phyloP scores from a whole-genome alignment of 352 stramenopile species.

The Pythium apleroticum region DNA sequence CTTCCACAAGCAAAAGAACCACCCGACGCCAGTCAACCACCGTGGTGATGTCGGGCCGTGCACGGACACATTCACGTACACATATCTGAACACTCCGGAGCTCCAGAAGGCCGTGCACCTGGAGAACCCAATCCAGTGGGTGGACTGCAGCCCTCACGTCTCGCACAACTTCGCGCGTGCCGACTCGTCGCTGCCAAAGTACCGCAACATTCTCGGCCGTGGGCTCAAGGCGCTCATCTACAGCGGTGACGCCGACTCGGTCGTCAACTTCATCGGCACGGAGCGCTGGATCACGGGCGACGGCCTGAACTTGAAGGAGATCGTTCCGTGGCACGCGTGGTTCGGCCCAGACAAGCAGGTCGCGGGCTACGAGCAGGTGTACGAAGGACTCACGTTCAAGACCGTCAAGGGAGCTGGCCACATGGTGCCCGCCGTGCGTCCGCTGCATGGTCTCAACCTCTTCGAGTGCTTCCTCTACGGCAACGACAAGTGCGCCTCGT shows the following conservation, averaged over 20 bases:
- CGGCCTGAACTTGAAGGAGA: constrained; percentile 44
- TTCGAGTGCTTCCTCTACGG: constrained; percentile 77
- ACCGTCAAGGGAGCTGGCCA: constrained; percentile 91
- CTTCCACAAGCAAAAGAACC: constrained; percentile 29
- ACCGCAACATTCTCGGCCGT: constrained; percentile 49
- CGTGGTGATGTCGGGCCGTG: constrained; percentile 57
- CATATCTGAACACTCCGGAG: constrained; percentile 49
- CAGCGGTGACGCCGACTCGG: constrained; percentile 64
- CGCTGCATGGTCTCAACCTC: constrained; percentile 59
- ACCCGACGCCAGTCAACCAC: constrained; percentile 36
- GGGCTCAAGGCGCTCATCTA: constrained; percentile 61
- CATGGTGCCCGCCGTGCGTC: constrained; percentile 76
- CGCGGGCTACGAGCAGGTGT: constrained; percentile 82
- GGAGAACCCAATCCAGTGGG: constrained; percentile 46
- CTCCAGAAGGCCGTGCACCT: constrained; percentile 62
- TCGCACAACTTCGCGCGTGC: constrained; percentile 42
- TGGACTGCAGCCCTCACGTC: constrained; percentile 57
- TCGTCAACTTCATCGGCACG: constrained; percentile 86
- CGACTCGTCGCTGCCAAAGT: constrained; percentile 61
- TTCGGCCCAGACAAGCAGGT: constrained; percentile 68
- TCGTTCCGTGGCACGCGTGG: constrained; percentile 52
- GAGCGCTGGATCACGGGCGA: constrained; percentile 66
- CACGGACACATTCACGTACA: constrained; percentile 49
- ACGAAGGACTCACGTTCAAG: constrained; percentile 81
- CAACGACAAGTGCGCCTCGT: constrained; percentile 44